A percentile compares a stretch with the other conserved stretches of the same genome.
phyloP scores from a whole-genome alignment of 768 basidiomycete species.

The Hygrocybe coccinea region DNA sequence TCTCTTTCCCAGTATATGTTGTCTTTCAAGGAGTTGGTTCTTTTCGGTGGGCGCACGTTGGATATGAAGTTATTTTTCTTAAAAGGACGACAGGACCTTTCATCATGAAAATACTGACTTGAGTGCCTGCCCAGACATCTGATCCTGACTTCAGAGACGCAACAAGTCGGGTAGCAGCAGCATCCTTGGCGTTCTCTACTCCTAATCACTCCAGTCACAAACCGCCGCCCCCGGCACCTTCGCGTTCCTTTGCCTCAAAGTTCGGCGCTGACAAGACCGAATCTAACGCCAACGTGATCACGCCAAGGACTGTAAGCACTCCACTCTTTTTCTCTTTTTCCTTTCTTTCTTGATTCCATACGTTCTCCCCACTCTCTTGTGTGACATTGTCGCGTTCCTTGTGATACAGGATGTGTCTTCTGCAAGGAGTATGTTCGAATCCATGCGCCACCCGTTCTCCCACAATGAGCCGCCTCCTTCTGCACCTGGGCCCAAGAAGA shows the following conservation, averaged over 20 bases:
- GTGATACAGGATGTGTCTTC: conserved; percentile 40
- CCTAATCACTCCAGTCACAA: not conserved
- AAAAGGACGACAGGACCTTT: conserved; percentile 1
- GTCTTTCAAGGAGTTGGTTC: no score
- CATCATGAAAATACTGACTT: conserved; percentile 6
- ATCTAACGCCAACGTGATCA: no score
- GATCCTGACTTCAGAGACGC: conserved; percentile 40
- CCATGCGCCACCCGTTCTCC: conserved; percentile 42
- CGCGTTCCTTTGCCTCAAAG: conserved; percentile 20
- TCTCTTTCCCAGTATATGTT: no score
- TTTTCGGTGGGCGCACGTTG: no score
- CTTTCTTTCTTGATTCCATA: not conserved
- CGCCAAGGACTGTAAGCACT: no score
- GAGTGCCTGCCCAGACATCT: conserved; percentile 25
- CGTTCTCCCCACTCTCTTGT: not conserved
- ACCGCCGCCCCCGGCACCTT: conserved; percentile 19
- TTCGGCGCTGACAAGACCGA: not conserved
- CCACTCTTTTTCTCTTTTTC: not conserved
- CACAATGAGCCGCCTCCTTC: conserved; percentile 19
- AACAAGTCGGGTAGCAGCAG: conserved; percentile 55
- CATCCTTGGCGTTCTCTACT: conserved; percentile 42
- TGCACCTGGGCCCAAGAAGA: conserved; percentile 32
- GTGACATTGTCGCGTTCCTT: not conserved
- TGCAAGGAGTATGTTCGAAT: conserved; percentile 41
- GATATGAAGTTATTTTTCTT: no score